Base-by-base conservation (phyloP, 108 stramenopile species). In the Discostella pseudostelligera region DNA sequence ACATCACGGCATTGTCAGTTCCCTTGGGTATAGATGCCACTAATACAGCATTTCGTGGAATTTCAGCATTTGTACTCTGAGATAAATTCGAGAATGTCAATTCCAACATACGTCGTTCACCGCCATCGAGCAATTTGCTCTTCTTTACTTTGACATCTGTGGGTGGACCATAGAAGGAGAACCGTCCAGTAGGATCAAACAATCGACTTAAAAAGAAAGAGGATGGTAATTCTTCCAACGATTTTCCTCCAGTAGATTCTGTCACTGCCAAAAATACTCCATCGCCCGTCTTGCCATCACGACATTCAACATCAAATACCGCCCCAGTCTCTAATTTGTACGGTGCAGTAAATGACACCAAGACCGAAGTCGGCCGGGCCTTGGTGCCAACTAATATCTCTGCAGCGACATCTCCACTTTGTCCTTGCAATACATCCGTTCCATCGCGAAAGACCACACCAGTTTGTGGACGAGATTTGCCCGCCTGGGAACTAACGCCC, bases 161-260 rank as follows among this genome's bases (percentile, higher is more conserved):
- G 22, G 90, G 90, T 39, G 83, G 79, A 2, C 91, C 91, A 55
- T 92, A 92, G 49, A 87, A 87, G 9, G 82, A 83, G 69, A 92
- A 92, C 12, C 91, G 78, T 17, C 88, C 91, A 12, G 83, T 84
- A 7, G 81, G 81, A 62, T 84, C 81, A 65, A 92, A 87, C 13
- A 92, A 56, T 5, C 79, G 36, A 8, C 78, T 62, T 32, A 84
- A 44, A 56, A 92, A 86, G 70, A 89, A 89, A 1, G 74, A 59
- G 9, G 81, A 75, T 40, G 81, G 76, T 51, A 92, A 59, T 21
- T 89, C 86, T 22, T 59, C 74, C 24, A 92, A 21, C 8, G 71
- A 58, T 36, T 84, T 86, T 11, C 86, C 88, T 21, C 43, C 56
- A 0, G 46, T 54, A 9, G 68, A 65, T 25, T 79, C 73, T 6